Base-by-base conservation (phyloP, 768 basidiomycete species). In the Kockovaella imperatae region DNA sequence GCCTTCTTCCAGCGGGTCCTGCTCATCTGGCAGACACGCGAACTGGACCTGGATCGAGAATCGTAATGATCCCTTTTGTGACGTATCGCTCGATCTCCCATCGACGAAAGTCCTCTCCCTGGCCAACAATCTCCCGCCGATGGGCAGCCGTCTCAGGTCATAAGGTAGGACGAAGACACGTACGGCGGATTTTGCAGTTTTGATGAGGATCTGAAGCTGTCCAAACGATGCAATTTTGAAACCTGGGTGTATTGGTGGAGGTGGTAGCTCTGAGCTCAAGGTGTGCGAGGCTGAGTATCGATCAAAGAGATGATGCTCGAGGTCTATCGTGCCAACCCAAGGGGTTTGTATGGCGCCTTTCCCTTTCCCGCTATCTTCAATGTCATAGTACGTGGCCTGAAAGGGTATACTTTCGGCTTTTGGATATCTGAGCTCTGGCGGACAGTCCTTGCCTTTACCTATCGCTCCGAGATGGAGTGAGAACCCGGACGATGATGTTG, bases 1-100 rank as follows among this genome's bases (percentile, higher is more conserved):
- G 25, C 47, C 13, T 38, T 38, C 10, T 48, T 15, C n/a, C 23
- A 28, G 34, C 44, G 21, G 45, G 34, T n/a, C 36, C 11, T 7
- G 35, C 24, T 2, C 31, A 25, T 13, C 10, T 18, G 24, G 3
- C 7, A 48, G 48, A 35, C 69, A 68, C 11, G 57, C 39, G 46
- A 70, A 68, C 35, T 68, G 67, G 20, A 70, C 47, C 39, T 70
- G 67, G 7, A 67, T 48, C 24, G 67, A 64, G 46, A 56, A 68
- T 39, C 60, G 50, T 17, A 70, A 46, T 5, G 46, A 41, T 21
- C 42, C 6, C 24, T 49, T 29, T 11, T 20, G 24, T 4, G 39
- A 8, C 10, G 47, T 23, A 20, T n/a, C 10, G 14, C 15, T 8
- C 3, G 43, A 7, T 7, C 8, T 13, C 4, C 23, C 14, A 28